These are phyloP conservation scores for Suillus occidentalis DNA, from an alignment of 768 basidiomycete species.

Conservation along the genomic window DNA sequence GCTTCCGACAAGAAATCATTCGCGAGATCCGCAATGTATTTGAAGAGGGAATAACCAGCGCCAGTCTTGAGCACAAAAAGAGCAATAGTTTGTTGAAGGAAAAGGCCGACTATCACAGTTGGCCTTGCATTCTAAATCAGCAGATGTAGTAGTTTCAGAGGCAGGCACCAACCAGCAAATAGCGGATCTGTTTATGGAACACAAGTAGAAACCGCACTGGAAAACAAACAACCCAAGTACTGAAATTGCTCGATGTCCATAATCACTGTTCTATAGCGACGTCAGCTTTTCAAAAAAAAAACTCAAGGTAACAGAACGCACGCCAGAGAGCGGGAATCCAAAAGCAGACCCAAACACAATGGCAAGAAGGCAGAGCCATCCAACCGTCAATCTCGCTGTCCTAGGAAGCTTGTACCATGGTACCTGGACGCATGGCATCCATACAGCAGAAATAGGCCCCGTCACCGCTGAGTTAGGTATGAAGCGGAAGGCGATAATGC, in stretches of 20 bases:
- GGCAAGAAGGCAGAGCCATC: conserved; percentile 75
- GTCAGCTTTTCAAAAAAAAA: conserved; percentile 16
- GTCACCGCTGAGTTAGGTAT: conserved; percentile 72
- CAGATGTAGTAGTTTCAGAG: conserved; percentile 50
- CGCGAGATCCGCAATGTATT: conserved; percentile 78
- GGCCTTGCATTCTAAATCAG: conserved; percentile 70
- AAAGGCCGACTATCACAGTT: conserved; percentile 85
- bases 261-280: conserved; percentile 51
- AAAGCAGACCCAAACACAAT: conserved; percentile 87
- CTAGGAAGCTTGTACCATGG: conserved; percentile 70
- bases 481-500: conserved; percentile 82
- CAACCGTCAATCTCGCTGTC: conserved; percentile 55
- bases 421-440: conserved; percentile 61
- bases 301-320: conserved; percentile 29
- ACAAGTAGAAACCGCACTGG: conserved; percentile 70
- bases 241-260: conserved; percentile 79
- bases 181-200: conserved; percentile 59
- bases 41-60: conserved; percentile 84
- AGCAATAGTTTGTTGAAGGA: conserved; percentile 83
- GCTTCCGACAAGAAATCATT: conserved; percentile 76
- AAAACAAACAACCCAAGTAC: conserved; percentile 80
- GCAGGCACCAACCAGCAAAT: conserved; percentile 66
- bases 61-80: conserved; percentile 85
- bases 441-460: conserved; percentile 69
- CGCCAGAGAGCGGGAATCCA: conserved; percentile 65